Evolutionary conservation across 2,329 filamentous ascomycete genomes (phyloP).

Genomic region (Orbilia blumenaviensis): DNA sequence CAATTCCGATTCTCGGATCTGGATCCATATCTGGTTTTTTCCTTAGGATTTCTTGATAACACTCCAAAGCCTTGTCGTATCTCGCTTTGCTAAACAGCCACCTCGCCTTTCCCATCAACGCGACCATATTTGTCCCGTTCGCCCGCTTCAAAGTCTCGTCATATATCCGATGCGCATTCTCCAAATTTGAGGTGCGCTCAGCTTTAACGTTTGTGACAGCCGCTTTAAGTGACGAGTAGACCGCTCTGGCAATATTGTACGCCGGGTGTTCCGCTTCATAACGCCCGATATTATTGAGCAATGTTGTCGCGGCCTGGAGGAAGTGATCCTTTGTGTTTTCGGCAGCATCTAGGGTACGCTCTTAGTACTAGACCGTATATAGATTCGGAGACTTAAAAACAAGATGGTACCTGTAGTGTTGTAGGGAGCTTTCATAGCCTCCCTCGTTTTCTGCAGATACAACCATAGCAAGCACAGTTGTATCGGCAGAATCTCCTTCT

Average conservation of each 20-base stretch:
- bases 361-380: slow-evolving; percentile 31
- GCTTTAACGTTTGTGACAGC: slow-evolving; percentile 74
- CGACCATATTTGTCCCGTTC: slow-evolving; percentile 87
- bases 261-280: slow-evolving; percentile 93
- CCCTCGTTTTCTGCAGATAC: slow-evolving; percentile 86
- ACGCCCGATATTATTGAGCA: slow-evolving; percentile 92
- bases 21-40: slow-evolving; percentile 92
- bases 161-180: slow-evolving; percentile 88
- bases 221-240: slow-evolving; percentile 85
- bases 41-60: slow-evolving; percentile 85
- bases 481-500: slow-evolving; percentile 84
- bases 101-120: slow-evolving; percentile 86
- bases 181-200: slow-evolving; percentile 73
- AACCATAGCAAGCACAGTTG: slow-evolving; percentile 89
- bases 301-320: slow-evolving; percentile 86
- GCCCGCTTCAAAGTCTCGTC: slow-evolving; percentile 91
- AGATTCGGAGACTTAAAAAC: too few species aligned
- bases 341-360: slow-evolving; percentile 68
- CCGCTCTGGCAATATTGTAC: slow-evolving; percentile 88
- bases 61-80: slow-evolving; percentile 81
- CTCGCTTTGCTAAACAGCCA: slow-evolving; percentile 86
- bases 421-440: slow-evolving; percentile 74
- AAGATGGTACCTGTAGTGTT: slow-evolving; percentile 65
- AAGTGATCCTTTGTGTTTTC: slow-evolving; percentile 92
- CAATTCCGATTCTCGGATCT: slow-evolving; percentile 94